Evolutionary conservation across 2,329 filamentous ascomycete species (phyloP).

Genomic region (Nemania serpens): DNA sequence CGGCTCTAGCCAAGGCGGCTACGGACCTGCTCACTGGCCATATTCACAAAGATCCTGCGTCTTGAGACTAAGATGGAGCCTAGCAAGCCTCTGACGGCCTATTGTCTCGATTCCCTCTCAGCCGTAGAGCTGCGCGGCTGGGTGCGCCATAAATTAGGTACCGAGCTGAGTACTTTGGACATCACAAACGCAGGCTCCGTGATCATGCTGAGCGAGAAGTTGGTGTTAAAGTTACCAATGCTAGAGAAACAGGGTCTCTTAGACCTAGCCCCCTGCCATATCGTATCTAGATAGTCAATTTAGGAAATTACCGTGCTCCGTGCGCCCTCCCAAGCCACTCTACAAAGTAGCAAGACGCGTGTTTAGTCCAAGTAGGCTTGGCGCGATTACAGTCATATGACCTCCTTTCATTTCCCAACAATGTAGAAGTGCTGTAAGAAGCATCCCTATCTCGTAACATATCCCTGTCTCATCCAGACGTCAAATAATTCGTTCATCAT

Average conservation of each 20-base stretch:
- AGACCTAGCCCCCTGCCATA: too few relatives aligned
- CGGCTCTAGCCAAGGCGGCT: too few relatives aligned
- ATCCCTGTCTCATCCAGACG: too few relatives aligned
- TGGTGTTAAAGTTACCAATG: neutral
- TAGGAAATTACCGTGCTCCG: too few relatives aligned
- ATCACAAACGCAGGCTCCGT: conserved; percentile 35
- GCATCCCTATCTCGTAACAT: too few relatives aligned
- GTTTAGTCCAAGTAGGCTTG: too few relatives aligned
- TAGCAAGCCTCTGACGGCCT: conserved; percentile 33
- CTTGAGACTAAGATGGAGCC: conserved; percentile 35
- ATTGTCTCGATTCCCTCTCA: conserved; percentile 39
- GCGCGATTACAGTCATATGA: too few relatives aligned
- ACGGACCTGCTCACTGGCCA: neutral
- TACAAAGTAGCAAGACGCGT: too few relatives aligned
- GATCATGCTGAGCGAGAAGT: neutral
- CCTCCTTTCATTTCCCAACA: too few relatives aligned
- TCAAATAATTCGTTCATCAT: neutral
- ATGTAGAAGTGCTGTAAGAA: too few relatives aligned
- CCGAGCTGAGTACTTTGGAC: conserved; percentile 36
- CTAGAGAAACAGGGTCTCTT: neutral
- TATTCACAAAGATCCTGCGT: conserved; percentile 26
- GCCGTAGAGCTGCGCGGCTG: conserved; percentile 38
- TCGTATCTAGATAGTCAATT: too few relatives aligned
- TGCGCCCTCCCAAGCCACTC: too few relatives aligned
- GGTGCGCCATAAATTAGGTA: conserved; percentile 28